Conservation (phyloP, 371 early-diverging fungal genomes). For the Saksenaea oblongispora region DNA sequence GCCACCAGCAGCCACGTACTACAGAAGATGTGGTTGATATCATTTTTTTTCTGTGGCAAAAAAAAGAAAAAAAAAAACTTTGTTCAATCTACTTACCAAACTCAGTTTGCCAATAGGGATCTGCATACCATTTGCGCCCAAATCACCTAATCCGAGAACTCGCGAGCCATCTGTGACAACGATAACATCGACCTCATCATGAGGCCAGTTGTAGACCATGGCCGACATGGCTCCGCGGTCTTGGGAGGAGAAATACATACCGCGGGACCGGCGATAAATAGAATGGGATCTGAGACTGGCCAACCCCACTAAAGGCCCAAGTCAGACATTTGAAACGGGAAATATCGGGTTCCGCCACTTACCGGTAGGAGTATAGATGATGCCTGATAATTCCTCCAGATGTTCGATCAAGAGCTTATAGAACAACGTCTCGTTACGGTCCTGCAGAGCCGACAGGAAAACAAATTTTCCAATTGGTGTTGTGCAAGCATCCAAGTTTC, state of each 20-base stretch:
- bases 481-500: conserved; percentile 59
- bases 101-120: conserved; percentile 63
- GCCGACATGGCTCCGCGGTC: conserved; percentile 65
- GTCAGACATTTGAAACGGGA: neutral
- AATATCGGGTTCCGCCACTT: conserved; percentile 9
- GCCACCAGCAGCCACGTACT: conserved; percentile 68
- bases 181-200: conserved; percentile 63
- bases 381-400: conserved; percentile 50
- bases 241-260: conserved; percentile 64
- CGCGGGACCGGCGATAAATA: conserved; percentile 65
- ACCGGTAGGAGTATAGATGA: conserved; percentile 56
- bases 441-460: conserved; percentile 52
- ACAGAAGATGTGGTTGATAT: neutral
- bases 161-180: conserved; percentile 73
- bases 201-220: conserved; percentile 62
- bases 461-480: conserved; percentile 64
- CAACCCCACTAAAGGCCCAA: conserved; percentile 35
- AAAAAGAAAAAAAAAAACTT: neutral
- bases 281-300: conserved; percentile 61
- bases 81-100: conserved; percentile 36
- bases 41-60: neutral
- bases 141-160: conserved; percentile 66
- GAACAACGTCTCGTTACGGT: conserved; percentile 68
- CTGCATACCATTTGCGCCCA: conserved; percentile 75
- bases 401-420: conserved; percentile 65